Conservation (phyloP, 306 rosid genomes). For the Prunus armeniaca region DNA sequence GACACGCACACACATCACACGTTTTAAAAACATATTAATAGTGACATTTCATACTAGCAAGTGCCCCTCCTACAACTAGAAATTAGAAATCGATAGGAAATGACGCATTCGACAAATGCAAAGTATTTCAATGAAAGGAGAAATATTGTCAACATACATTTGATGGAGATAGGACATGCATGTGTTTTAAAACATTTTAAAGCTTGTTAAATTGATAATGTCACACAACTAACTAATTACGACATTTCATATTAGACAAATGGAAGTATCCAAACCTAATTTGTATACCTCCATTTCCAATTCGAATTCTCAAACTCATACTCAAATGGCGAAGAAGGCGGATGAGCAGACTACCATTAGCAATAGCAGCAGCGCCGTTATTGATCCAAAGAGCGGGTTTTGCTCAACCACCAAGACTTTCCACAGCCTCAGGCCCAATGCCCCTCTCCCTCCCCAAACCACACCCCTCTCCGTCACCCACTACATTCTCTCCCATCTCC, state of each 20-base stretch:
- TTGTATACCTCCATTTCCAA: neutral
- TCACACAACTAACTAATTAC: too few relatives aligned
- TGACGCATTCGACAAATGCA: too few relatives aligned
- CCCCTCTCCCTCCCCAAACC: constrained; percentile 22
- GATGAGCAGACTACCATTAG: neutral
- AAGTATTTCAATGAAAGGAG: too few relatives aligned
- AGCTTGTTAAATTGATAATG: too few relatives aligned
- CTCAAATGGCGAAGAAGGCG: neutral
- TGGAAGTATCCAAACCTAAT: neutral
- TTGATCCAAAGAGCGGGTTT: constrained; percentile 27
- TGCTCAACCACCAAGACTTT: constrained; percentile 12
- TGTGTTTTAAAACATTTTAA: too few relatives aligned
- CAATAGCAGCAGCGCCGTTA: neutral
- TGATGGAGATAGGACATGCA: too few relatives aligned
- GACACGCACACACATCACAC: too few relatives aligned
- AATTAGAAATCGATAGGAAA: too few relatives aligned
- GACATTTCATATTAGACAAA: neutral
- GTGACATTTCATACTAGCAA: too few relatives aligned
- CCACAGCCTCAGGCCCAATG: constrained; percentile 24
- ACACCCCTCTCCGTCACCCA: constrained; percentile 27
- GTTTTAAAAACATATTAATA: too few relatives aligned
- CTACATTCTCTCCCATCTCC: constrained; percentile 24
- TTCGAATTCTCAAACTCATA: neutral
- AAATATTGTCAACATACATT: too few relatives aligned
- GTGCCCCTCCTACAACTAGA: too few relatives aligned